Evolutionary conservation across 1,139 yeast species (phyloP).

Genomic region (Yamadazyma trypodendri): DNA sequence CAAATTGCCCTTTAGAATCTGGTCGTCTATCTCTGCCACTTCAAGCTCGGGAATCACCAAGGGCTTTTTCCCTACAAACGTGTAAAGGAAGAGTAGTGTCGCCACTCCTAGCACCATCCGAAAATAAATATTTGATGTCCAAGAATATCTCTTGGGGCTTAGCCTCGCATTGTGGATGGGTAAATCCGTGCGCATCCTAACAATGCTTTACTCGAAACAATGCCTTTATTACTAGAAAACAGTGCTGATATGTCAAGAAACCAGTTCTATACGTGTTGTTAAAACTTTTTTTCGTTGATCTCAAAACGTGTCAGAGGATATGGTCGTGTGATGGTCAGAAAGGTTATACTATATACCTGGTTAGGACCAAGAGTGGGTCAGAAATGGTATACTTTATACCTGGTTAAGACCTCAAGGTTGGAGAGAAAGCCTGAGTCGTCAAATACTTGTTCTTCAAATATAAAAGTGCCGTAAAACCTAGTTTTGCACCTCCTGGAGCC

Average conservation of each 20-base stretch:
- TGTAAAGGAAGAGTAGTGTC: conserved; percentile 16
- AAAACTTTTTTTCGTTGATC: background rate
- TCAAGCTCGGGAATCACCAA: conserved; percentile 9
- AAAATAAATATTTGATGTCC: conserved; percentile 5
- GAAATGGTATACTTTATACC: no score
- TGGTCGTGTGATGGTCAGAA: no score
- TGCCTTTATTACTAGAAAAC: background rate
- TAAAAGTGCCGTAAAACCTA: no score
- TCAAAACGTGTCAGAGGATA: background rate
- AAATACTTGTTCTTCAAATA: no score
- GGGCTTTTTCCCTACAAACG: conserved; percentile 7
- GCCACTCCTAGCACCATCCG: conserved; percentile 10
- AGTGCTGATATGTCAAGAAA: background rate
- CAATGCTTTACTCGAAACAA: background rate
- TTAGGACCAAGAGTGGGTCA: no score
- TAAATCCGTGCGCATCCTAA: conserved; percentile 36
- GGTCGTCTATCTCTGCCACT: conserved; percentile 14
- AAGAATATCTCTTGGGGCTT: conserved; percentile 12
- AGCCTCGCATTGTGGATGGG: conserved; percentile 34
- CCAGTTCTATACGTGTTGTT: background rate
- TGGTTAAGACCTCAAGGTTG: no score
- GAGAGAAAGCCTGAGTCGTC: no score
- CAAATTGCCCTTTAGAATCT: conserved; percentile 13
- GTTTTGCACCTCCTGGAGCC: conserved; percentile 32
- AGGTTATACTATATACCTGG: no score